phyloP scores from a whole-genome alignment of 2,329 filamentous ascomycete genomes.

The Pseudogymnoascus sp. region DNA sequence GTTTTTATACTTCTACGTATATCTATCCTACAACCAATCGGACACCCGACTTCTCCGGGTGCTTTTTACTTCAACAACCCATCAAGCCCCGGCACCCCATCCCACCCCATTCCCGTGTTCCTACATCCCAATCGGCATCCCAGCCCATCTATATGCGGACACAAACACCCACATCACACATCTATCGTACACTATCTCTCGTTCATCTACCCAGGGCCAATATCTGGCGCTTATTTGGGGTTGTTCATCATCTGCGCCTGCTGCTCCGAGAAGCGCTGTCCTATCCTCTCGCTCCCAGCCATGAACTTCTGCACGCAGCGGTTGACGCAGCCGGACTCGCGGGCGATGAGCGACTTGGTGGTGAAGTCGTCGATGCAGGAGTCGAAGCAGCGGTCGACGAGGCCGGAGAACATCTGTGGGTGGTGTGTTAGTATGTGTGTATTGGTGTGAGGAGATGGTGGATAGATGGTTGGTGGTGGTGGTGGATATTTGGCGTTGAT shows the following conservation, averaged over 20 bases:
- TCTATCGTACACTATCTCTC: slow-evolving; percentile 1
- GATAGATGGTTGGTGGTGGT: not conserved
- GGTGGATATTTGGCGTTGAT: slow-evolving; percentile 16
- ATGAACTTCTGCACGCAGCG: slow-evolving; percentile 96
- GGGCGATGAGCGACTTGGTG: slow-evolving; percentile 82
- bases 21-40: not conserved
- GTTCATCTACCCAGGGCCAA: not conserved
- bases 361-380: slow-evolving; percentile 98
- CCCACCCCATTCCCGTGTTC: not conserved
- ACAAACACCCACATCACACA: not conserved
- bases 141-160: not conserved
- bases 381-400: slow-evolving; percentile 87
- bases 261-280: slow-evolving; percentile 77
- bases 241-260: slow-evolving; percentile 49
- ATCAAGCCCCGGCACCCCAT: not conserved
- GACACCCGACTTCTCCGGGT: not conserved
- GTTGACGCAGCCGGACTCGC: slow-evolving; percentile 86
- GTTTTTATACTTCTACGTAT: not conserved
- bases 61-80: not conserved
- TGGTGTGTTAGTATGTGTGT: slow-evolving; percentile 13
- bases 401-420: slow-evolving; percentile 51
- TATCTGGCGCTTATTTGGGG: not conserved
- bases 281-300: slow-evolving; percentile 82
- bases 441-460: not conserved
- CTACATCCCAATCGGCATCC: not conserved